Evolutionary conservation across 495 filamentous ascomycete species (phyloP), one percentile per base, ranked within the genome.

Genomic region (Penicillium lividum): DNA sequence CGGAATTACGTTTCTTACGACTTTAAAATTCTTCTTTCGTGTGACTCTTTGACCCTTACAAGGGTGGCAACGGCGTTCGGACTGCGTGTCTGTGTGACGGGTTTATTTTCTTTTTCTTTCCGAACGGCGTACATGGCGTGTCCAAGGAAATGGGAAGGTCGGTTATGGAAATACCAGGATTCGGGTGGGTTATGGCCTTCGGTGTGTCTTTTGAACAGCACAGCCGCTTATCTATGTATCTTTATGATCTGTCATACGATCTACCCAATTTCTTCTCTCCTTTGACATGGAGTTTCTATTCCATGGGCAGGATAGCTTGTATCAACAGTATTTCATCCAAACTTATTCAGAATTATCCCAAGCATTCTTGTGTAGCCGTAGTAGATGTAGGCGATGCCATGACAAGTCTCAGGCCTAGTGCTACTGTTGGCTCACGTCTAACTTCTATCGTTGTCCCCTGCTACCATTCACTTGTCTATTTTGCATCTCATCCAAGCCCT

Each of bases 51-150:
- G 33, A 64, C 56, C 56, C 27, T 44, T 61, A 52, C 45, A 9
- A 51, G 57, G 64, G 48, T 58, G 30, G 25, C 42, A 63, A 58
- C 27, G 64, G 67, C 63, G 63, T 69, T 69, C 31, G 42, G 52
- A 29, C 47, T 52, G 29, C 40, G 33, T 61, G 49, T 61, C 57
- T 58, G 46, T 57, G 58, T 61, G 54, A 62, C 59, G 66, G 54
- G 56, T 61, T 59, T 56, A 42, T 43, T 40, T 60, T 43, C 43
- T 50, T 47, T 62, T 59, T 51, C 59, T 60, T 63, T 61, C 61
- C 54, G 53, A 56, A 64, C 53, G 73, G 72, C 68, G 73, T 74
- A 69, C 51, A 59, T 51, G 71, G 73, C 65, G 71, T 64, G 71
- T 45, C 27, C 45, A 56, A 43, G 59, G 57, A 54, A 44, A 56